Base-by-base conservation (phyloP, 768 basidiomycete species). In the Mycena vitilis region DNA sequence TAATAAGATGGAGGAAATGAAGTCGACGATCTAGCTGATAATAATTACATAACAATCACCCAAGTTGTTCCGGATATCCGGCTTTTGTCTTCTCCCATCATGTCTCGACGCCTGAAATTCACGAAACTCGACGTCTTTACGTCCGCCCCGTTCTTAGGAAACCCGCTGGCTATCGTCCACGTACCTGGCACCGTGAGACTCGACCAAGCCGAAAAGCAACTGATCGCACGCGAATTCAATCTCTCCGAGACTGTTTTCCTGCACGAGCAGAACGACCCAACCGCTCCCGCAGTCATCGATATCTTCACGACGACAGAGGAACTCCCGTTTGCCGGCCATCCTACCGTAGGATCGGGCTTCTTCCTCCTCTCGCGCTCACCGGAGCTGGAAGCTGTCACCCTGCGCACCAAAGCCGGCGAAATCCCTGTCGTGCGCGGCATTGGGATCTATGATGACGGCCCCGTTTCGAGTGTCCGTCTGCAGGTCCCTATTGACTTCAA, bases 221-320 rank as follows among this genome's bases (percentile, higher is more conserved):
- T 66, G 15, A 81, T 85, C 61, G 84, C 85, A 4, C 77, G 79
- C 30, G 85, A 86, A 67, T 86, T 86, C 75, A 85, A 86, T 69
- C 78, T 84, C 60, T 83, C 84, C 5, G 85, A 86, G 57, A 85
- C 85, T 0, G 82, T 85, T 37, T 85, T 85, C 71, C 75, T 82
- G 2, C 82, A 85, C 67, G 78, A 81, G 59, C 68, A 61, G 22
- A 58, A 68, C 40, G 63, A 58, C 13, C 6, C 72, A 0, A n/a
- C 65, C 37, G 66, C 69, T 4, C 74, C 78, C 1, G 71, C 78
- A 36, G 71, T 65, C 13, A 81, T 83, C 65, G 81, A 85, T 52
- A 84, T 84, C 56, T 85, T 84, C 74, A 84, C 80, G 13, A 70
- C 79, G 5, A 71, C 70, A 5, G 74, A 76, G 42, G 83, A 86